Percentiles rank a stretch among this genome's conserved stretches.
Evolutionary conservation across 768 basidiomycete genomes (phyloP).

Genomic region (Filobasidium wieringae): DNA sequence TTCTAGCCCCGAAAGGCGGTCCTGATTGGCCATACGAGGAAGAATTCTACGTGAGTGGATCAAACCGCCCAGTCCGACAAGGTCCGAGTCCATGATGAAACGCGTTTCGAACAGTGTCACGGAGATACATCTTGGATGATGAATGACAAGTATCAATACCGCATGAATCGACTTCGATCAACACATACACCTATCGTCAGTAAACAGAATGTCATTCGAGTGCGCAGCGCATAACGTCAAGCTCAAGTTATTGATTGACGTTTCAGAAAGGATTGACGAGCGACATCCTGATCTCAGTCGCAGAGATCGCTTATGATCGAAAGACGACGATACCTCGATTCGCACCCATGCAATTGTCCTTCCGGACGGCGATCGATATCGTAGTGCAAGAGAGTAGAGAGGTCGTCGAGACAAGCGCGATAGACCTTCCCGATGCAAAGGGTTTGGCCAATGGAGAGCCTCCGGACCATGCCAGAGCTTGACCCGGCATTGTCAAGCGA

Average conservation of each 20-base stretch:
- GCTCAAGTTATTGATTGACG: neutral
- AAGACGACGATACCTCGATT: conserved; percentile 49
- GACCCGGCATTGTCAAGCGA: too few species aligned
- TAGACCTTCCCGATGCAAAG: too few species aligned
- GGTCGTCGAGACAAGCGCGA: too few species aligned
- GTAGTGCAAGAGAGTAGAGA: conserved; percentile 3
- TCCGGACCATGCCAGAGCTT: too few species aligned
- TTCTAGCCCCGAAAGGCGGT: conserved; percentile 50
- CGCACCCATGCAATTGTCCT: conserved; percentile 47
- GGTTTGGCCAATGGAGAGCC: too few species aligned
- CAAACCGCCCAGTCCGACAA: neutral
- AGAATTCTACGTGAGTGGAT: conserved; percentile 53
- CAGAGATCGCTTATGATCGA: conserved; percentile 53
- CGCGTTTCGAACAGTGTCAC: conserved; percentile 44
- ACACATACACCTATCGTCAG: conserved; percentile 51
- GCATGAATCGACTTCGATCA: conserved; percentile 74
- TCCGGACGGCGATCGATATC: conserved; percentile 20
- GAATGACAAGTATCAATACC: conserved; percentile 46
- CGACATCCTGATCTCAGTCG: conserved; percentile 62
- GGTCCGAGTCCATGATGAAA: neutral
- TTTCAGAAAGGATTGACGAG: conserved; percentile 34
- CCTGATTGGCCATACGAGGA: conserved; percentile 72
- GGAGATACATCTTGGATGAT: conserved; percentile 49
- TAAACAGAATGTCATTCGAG: neutral
- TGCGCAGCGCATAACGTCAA: neutral